Base-by-base conservation (phyloP, 345 rosid species). In the Erucastrum elatum region DNA sequence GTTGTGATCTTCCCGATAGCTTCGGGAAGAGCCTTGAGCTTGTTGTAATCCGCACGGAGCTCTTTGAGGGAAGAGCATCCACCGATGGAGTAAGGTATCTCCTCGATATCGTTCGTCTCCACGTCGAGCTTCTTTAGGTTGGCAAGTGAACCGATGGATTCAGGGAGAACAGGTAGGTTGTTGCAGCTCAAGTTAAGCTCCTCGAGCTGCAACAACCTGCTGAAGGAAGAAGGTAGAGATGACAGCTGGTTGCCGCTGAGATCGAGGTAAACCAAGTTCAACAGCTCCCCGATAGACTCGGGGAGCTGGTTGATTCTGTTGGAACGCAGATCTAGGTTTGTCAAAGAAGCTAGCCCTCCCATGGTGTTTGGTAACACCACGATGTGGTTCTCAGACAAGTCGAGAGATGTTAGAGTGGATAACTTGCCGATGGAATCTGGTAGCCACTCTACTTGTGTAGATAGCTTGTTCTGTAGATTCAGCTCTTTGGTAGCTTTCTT, bases 11-110 rank as follows among this genome's bases (percentile, higher is more conserved):
- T 95, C 68, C 99, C 99, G 27, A 89, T 87, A 11, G 99, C 99
- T 83, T 93, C 99, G 0, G 99, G 99, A 41, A 95, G 99, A 77
- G 98, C 99, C 83, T 91, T 95, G 75, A 95, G 90, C 77, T 91
- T 87, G 86, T 95, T 95, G 79, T 95, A 95, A 76, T 93, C 98
- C 1, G 89, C 97, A 72, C 74, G 88, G 37, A 95, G 84, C 84
- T 89, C 99, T 78, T 55, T 87, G 13, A 95, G 87, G 0, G 88
- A 86, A 68, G 93, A 76, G 77, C 99, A 95, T 9, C 83, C 85
- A 53, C 97, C 94, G 7, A 95, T 87, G 0, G 90, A 78, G 74
- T 95, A 88, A 3, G 99, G 97, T 37, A 95, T 82, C 79, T 95
- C 99, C 73, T 90, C 99, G 8, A 95, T 85, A 66, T 93, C 87